Evolutionary conservation across 257 asterid genomes (phyloP).

Genomic region (Asclepias syriaca): DNA sequence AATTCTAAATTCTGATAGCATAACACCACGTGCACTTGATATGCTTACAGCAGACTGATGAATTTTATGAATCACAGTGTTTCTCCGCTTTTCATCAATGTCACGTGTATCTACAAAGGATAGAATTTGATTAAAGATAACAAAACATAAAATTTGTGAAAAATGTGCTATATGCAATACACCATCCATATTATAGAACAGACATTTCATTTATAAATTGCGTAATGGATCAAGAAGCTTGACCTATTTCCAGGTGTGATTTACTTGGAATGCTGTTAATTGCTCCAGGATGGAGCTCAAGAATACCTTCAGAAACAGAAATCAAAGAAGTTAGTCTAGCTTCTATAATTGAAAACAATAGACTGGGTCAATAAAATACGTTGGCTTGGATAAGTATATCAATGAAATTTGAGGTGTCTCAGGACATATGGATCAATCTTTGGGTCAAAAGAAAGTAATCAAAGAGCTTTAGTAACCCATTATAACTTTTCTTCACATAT

Average conservation of each 20-base stretch:
- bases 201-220: neutral
- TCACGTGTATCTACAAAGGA: constrained; percentile 73
- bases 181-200: neutral
- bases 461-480: neutral
- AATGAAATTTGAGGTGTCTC: neutral
- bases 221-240: neutral
- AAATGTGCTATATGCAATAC: neutral
- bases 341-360: neutral
- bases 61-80: constrained; percentile 61
- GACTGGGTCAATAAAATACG: neutral
- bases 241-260: constrained; percentile 91
- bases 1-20: constrained; percentile 63
- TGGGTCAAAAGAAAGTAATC: neutral
- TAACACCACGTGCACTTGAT: constrained; percentile 54
- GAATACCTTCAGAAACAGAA: constrained; percentile 46
- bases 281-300: constrained; percentile 96
- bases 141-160: neutral
- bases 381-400: neutral
- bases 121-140: neutral
- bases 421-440: neutral
- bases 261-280: constrained; percentile 96
- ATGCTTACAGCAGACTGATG: constrained; percentile 54
- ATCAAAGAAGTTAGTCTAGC: neutral
- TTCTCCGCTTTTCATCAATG: constrained; percentile 75
- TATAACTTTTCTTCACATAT: neutral